phyloP scores from a whole-genome alignment of 2,329 filamentous ascomycete genomes.

The Microdochium paspali region DNA sequence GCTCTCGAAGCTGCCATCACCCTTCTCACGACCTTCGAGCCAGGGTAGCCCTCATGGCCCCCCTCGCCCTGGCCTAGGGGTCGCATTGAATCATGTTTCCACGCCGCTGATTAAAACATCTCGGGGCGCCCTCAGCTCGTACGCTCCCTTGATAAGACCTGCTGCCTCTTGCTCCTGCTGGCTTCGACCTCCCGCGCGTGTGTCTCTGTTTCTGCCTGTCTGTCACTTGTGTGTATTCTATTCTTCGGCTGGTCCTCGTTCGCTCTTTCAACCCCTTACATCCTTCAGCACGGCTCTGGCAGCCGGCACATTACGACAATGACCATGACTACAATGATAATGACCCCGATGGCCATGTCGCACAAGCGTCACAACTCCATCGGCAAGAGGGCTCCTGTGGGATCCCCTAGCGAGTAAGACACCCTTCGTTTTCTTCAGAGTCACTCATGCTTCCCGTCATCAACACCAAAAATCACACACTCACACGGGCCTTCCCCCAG shows the following conservation, averaged over 20 bases:
- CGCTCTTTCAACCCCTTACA: background rate
- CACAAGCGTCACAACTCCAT: background rate
- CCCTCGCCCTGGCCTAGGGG: too few relatives aligned
- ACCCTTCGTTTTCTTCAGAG: background rate
- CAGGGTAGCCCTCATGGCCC: background rate
- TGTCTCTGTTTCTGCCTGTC: background rate
- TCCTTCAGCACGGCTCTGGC: background rate
- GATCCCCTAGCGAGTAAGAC: background rate
- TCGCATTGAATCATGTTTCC: too few relatives aligned
- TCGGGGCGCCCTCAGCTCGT: too few relatives aligned
- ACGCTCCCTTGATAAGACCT: too few relatives aligned
- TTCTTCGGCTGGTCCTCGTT: background rate
- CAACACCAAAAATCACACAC: background rate
- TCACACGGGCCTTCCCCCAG: constrained; percentile 4
- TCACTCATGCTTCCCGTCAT: background rate
- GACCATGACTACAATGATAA: background rate
- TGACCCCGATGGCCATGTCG: background rate
- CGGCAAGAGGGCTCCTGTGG: background rate
- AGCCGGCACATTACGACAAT: background rate
- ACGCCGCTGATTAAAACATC: too few relatives aligned
- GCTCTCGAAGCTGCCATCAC: background rate
- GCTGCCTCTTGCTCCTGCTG: too few relatives aligned
- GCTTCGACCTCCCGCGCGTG: too few relatives aligned
- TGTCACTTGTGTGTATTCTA: background rate
- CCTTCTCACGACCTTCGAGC: background rate